Evolutionary conservation across 208 protist genomes (phyloP).

Genomic region (Crithidia fasciculata): DNA sequence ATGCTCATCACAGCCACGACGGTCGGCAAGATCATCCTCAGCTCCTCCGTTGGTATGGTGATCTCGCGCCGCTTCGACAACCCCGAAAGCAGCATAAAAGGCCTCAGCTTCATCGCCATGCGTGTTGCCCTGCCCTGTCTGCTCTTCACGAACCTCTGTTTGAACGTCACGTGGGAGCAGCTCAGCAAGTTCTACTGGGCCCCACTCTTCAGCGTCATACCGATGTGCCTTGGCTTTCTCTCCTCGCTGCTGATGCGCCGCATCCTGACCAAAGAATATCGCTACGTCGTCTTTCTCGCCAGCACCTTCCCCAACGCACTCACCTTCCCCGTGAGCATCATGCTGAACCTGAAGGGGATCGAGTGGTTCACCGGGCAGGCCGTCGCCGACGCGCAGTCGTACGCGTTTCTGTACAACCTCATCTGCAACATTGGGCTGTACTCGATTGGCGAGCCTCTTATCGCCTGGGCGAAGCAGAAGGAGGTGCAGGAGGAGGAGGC

Average conservation of each 20-base stretch:
- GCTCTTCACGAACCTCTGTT: constrained; percentile 67
- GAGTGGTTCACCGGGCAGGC: constrained; percentile 42
- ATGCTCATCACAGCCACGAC: constrained; percentile 57
- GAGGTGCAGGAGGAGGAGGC: constrained; percentile 26
- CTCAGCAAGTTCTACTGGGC: constrained; percentile 67
- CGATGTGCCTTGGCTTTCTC: constrained; percentile 40
- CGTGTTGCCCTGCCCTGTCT: constrained; percentile 68
- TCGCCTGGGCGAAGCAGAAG: constrained; percentile 31
- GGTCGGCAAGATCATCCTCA: constrained; percentile 68
- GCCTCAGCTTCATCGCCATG: constrained; percentile 64
- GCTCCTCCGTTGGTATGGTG: constrained; percentile 48
- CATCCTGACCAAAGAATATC: constrained; percentile 49
- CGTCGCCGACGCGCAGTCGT: constrained; percentile 43
- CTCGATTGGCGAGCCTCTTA: constrained; percentile 56
- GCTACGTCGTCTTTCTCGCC: constrained; percentile 52
- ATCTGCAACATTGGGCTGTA: constrained; percentile 62
- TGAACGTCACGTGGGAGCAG: constrained; percentile 57
- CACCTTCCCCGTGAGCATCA: constrained; percentile 57
- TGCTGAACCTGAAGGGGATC: constrained; percentile 67
- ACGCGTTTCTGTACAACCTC: constrained; percentile 80
- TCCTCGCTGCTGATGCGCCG: constrained; percentile 29
- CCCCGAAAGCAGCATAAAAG: constrained; percentile 42
- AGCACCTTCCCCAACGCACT: constrained; percentile 76
- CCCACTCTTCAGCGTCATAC: constrained; percentile 45
- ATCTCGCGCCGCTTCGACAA: constrained; percentile 44